Evolutionary conservation across 2,329 filamentous ascomycete genomes (phyloP).

Genomic region (Hypoxylon sp.): DNA sequence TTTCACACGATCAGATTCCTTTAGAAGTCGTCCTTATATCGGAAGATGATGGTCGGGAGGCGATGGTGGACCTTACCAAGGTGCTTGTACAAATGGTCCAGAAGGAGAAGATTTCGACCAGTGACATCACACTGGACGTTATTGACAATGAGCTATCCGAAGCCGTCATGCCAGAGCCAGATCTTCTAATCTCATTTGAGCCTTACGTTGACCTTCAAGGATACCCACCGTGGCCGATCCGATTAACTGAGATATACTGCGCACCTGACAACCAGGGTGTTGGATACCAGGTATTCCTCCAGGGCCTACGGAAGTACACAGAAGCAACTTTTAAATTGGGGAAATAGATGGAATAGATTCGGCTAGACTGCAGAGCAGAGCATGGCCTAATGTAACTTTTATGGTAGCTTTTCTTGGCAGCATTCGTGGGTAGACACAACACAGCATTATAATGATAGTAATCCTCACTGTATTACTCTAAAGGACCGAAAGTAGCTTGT

Average conservation of each 20-base stretch:
- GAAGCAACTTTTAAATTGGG: constrained; percentile 92
- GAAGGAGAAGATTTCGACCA: constrained; percentile 82
- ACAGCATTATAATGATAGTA: constrained; percentile 16
- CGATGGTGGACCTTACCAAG: constrained; percentile 94
- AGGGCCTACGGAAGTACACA: constrained; percentile 86
- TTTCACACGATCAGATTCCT: constrained; percentile 58
- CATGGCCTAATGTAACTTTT: constrained; percentile 17
- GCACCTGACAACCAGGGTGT: constrained; percentile 84
- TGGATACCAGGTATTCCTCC: constrained; percentile 93
- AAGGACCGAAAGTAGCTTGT: background rate
- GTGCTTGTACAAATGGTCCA: constrained; percentile 97
- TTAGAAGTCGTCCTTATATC: constrained; percentile 83
- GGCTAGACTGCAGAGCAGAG: constrained; percentile 5
- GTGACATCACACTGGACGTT: constrained; percentile 87
- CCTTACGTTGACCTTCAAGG: constrained; percentile 87
- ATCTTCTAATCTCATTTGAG: constrained; percentile 89
- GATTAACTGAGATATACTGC: constrained; percentile 93
- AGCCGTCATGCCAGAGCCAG: constrained; percentile 88
- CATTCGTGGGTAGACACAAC: constrained; percentile 15
- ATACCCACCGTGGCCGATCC: constrained; percentile 96
- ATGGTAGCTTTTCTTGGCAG: background rate
- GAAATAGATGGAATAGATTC: constrained; percentile 59
- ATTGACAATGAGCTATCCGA: constrained; percentile 89
- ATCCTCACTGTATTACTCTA: background rate
- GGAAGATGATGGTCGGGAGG: constrained; percentile 89